Evolutionary conservation across 1,284 basidiomycete species (phyloP).

Genomic region (Chalciporus sp.): DNA sequence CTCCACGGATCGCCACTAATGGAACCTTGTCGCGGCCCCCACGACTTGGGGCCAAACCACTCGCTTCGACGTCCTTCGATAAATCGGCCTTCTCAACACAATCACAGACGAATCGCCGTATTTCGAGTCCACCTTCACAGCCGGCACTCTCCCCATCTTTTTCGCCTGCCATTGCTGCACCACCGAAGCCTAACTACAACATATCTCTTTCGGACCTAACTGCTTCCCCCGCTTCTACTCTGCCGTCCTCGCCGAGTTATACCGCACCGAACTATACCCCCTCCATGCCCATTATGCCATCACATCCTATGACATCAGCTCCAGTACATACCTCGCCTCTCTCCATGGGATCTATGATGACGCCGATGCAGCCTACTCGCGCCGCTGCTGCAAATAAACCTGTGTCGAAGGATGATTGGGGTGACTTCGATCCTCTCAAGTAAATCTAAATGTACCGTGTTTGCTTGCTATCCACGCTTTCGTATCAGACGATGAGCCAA

Average conservation of each 20-base stretch:
- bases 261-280: conserved; percentile 19
- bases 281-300: conserved; percentile 21
- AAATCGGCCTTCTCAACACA: conserved; percentile 31
- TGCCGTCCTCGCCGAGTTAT: conserved; percentile 16
- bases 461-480: background rate
- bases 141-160: conserved; percentile 16
- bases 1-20: conserved; percentile 37
- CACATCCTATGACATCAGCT: conserved; percentile 35
- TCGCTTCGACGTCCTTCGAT: conserved; percentile 41
- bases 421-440: conserved; percentile 72
- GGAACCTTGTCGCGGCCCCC: conserved; percentile 34
- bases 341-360: conserved; percentile 53
- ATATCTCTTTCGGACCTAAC: conserved; percentile 39
- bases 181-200: conserved; percentile 57
- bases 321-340: conserved; percentile 41
- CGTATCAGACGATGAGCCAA: background rate
- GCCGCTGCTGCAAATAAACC: conserved; percentile 45
- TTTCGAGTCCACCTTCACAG: conserved; percentile 20
- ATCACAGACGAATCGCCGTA: conserved; percentile 18
- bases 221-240: conserved; percentile 14
- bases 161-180: conserved; percentile 16
- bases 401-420: conserved; percentile 66
- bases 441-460: conserved; percentile 14
- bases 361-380: conserved; percentile 56
- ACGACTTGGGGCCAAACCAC: conserved; percentile 42